Base-by-base conservation (phyloP, 2,329 filamentous ascomycete species). In the Arthrobotrys megalospora region DNA sequence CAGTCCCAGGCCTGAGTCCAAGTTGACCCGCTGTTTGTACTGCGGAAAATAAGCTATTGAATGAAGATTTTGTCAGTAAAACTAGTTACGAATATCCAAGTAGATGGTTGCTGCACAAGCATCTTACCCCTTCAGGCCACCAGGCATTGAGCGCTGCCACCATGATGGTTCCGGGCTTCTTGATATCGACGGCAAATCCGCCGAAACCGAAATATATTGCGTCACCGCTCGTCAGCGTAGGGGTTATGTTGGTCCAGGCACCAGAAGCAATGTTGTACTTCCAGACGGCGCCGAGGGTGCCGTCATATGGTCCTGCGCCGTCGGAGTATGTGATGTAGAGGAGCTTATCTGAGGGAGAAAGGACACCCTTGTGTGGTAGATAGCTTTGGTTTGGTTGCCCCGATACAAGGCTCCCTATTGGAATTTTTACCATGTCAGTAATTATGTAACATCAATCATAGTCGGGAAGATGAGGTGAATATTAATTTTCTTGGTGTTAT, bases 121-220 rank as follows among this genome's bases (percentile, higher is more conserved):
- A 19, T 38, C 90, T 84, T 65, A 88, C 86, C 0, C 86, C 88
- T 76, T 90, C 88, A 0, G 88, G 89, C 83, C 86, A 90, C 88
- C 89, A 90, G 14, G 86, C 87, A 82, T 90, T 90, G 47, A 90
- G 82, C 0, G 86, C 86, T 0, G 88, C 88, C 0, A 89, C 88
- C 53, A 90, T 86, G 12, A 90, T 81, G 0, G 88, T 90, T 0
- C 88, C 88, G 0, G 89, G 86, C 16, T 86, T 87, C 80, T 87
- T 85, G 77, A 87, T 83, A 62, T 90, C 89, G 16, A 90, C 84
- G 0, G 86, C 84, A 0, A 90, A 83, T 1, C 89, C 89, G 2
- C 89, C 89, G 50, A 89, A 90, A 0, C 89, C 88, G 72, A 86
- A 88, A 24, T 78, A 78, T 16, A 78, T 53, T 48, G 72, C 75